Evolutionary conservation across 2,329 filamentous ascomycete species (phyloP).

Genomic region (Apiospora malaysiana): DNA sequence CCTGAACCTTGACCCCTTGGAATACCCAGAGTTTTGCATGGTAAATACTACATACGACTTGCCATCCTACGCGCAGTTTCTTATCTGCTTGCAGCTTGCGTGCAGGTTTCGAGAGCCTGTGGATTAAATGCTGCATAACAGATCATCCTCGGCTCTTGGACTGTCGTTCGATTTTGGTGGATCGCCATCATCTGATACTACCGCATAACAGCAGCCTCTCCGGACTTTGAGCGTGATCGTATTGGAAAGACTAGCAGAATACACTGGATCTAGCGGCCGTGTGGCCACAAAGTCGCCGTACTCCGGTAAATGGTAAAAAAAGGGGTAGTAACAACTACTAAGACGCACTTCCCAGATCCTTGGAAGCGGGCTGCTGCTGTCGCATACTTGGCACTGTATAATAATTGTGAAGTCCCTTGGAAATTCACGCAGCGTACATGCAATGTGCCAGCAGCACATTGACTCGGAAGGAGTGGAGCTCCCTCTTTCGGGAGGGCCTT

Average conservation of each 20-base stretch:
- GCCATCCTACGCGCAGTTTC: neutral
- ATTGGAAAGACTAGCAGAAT: neutral
- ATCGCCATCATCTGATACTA: conserved; percentile 16
- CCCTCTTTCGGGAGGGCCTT: neutral
- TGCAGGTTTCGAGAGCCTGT: neutral
- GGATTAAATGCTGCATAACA: neutral
- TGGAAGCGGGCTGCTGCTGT: neutral
- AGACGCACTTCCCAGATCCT: neutral
- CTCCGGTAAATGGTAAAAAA: neutral
- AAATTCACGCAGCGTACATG: neutral
- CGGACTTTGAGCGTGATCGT: neutral
- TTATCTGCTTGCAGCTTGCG: neutral
- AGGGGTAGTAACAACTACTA: neutral
- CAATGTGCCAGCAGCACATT: conserved; percentile 3
- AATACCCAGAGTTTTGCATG: neutral
- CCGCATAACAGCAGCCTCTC: neutral
- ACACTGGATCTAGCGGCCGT: neutral
- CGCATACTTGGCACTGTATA: neutral
- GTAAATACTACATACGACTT: neutral
- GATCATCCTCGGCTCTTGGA: neutral
- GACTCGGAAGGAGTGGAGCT: conserved; percentile 1
- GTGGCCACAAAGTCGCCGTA: neutral
- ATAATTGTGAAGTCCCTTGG: neutral
- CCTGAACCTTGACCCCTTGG: conserved; percentile 9
- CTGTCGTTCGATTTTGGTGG: conserved; percentile 11